Conservation (phyloP, 176 grass and related monocot species). For the Ananas comosus region DNA sequence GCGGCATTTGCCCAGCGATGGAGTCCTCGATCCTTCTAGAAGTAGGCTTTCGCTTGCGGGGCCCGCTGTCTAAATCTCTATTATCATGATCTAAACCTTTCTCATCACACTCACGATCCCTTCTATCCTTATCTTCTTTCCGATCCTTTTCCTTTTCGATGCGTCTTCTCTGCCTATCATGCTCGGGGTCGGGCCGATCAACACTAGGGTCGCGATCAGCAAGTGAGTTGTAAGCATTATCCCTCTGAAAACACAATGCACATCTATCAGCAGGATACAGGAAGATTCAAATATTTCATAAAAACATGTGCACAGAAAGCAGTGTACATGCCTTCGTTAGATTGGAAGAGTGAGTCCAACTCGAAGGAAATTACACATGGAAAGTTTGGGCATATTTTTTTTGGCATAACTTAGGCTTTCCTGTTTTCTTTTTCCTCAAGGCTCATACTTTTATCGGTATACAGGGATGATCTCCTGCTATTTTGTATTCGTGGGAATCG, state of each 20-base stretch:
- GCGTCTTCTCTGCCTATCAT: constrained; percentile 72
- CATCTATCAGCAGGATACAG: background rate
- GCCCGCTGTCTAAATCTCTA: constrained; percentile 46
- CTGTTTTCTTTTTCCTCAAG: no score
- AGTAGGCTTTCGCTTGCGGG: constrained; percentile 41
- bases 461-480: no score
- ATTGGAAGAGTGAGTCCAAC: background rate
- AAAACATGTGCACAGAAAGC: background rate
- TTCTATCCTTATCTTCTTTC: constrained; percentile 67
- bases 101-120: constrained; percentile 74
- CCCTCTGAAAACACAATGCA: constrained; percentile 48
- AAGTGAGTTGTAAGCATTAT: constrained; percentile 43
- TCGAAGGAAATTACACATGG: background rate
- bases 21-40: constrained; percentile 35
- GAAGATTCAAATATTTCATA: background rate
- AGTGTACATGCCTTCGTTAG: background rate
- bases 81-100: constrained; percentile 76
- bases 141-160: constrained; percentile 75
- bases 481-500: no score
- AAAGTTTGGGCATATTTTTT: background rate
- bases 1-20: constrained; percentile 33
- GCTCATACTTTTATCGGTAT: no score
- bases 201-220: constrained; percentile 69
- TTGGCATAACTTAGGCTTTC: no score
- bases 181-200: constrained; percentile 75